Percentiles rank a stretch among this genome's conserved stretches.
Evolutionary conservation across 2,329 filamentous ascomycete genomes (phyloP).

Genomic region (Diaporthe longicolla): DNA sequence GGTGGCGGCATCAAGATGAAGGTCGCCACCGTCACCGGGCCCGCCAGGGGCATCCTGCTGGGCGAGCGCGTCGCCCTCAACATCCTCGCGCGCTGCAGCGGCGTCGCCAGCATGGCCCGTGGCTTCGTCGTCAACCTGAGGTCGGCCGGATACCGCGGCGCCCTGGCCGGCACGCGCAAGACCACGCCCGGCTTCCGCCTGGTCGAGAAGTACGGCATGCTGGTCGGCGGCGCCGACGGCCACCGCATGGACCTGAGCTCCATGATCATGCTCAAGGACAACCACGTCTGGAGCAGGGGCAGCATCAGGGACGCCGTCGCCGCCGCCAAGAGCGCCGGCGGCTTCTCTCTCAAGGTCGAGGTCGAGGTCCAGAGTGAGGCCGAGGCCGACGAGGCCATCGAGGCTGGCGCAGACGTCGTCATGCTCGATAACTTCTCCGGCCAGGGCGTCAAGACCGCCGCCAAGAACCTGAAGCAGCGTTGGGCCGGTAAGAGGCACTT

Average conservation of each 20-base stretch:
- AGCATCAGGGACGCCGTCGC: constrained; percentile 89
- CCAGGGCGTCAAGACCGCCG: constrained; percentile 81
- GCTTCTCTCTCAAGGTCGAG: constrained; percentile 94
- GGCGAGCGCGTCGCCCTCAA: constrained; percentile 95
- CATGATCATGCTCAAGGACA: constrained; percentile 99
- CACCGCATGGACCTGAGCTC: constrained; percentile 91
- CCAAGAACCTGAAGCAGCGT: constrained; percentile 80
- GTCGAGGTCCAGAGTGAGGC: constrained; percentile 92
- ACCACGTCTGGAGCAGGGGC: constrained; percentile 93
- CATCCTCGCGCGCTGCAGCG: constrained; percentile 89
- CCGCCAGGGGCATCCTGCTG: constrained; percentile 84
- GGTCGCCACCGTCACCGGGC: constrained; percentile 87
- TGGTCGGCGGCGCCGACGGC: constrained; percentile 91
- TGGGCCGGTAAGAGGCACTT: constrained; percentile 83
- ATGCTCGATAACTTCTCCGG: constrained; percentile 98
- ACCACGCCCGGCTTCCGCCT: constrained; percentile 96
- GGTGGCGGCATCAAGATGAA: constrained; percentile 60
- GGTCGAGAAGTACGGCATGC: constrained; percentile 98
- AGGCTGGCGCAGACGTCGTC: constrained; percentile 91
- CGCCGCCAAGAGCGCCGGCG: constrained; percentile 86
- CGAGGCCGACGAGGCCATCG: constrained; percentile 92
- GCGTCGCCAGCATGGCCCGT: constrained; percentile 81
- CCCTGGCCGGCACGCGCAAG: constrained; percentile 94
- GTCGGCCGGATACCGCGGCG: constrained; percentile 81
- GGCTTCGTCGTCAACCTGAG: constrained; percentile 69